phyloP scores from a whole-genome alignment of 441 rosid genomes.

The Geranium incanum region DNA sequence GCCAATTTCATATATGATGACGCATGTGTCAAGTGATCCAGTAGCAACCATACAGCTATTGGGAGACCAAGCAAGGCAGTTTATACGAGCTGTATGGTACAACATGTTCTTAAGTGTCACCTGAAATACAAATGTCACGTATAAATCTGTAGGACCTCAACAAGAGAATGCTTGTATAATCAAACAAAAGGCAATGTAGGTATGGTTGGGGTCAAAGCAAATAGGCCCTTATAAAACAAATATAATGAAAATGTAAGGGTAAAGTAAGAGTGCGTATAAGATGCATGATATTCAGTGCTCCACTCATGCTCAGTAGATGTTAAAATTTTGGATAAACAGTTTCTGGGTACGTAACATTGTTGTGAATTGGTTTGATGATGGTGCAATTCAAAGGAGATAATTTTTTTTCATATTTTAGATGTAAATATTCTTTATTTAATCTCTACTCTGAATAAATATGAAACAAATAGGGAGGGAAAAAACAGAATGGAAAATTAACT shows the following conservation, averaged over 20 bases:
- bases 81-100: conserved; percentile 89
- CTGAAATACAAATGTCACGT: conserved; percentile 25
- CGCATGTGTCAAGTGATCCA: conserved; percentile 86
- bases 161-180: too few relatives aligned
- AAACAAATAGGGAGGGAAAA: neutral
- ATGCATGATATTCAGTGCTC: neutral
- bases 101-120: conserved; percentile 84
- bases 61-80: conserved; percentile 97
- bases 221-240: neutral
- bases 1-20: conserved; percentile 76
- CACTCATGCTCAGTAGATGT: neutral
- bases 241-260: neutral
- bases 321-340: neutral
- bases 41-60: conserved; percentile 71
- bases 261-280: neutral
- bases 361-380: neutral
- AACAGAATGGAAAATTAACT: neutral
- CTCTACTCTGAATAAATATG: neutral
- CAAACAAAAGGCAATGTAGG: too few relatives aligned
- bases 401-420: neutral
- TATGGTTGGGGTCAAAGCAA: neutral
- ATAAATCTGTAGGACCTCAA: neutral
- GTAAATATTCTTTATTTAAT: neutral
- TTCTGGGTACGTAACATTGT: neutral
- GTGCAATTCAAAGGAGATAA: neutral